Conservation (phyloP, 768 basidiomycete species). For the Pisolithus albus region DNA sequence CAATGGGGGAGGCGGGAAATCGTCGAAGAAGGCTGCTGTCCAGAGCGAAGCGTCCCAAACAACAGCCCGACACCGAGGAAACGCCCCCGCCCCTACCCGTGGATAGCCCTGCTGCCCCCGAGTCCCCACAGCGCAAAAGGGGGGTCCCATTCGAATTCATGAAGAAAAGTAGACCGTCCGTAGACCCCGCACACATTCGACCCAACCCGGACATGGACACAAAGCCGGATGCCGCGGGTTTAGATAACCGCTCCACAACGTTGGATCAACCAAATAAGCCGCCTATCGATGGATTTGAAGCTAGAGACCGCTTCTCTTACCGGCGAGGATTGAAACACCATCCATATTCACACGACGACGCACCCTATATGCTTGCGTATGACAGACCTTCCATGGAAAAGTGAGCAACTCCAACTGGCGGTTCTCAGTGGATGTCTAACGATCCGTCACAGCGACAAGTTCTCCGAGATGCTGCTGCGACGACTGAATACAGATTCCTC, state of each 20-base stretch:
- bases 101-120: conserved; percentile 1
- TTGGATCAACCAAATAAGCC: conserved; percentile 3
- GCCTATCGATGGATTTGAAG: conserved; percentile 18
- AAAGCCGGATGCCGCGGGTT: not conserved
- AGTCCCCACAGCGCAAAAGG: conserved; percentile 17
- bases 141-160: conserved; percentile 12
- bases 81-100: conserved; percentile 9
- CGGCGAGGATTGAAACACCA: conserved; percentile 43
- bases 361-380: conserved; percentile 64
- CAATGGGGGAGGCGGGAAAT: conserved; percentile 16
- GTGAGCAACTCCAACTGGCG: conserved; percentile 32
- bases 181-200: conserved; percentile 1
- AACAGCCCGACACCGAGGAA: conserved; percentile 4
- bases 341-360: conserved; percentile 41
- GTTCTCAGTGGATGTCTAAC: conserved; percentile 7
- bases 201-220: conserved; percentile 2
- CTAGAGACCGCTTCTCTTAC: conserved; percentile 17
- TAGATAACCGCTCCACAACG: not conserved
- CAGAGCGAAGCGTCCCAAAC: conserved; percentile 4
- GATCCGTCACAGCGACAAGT: conserved; percentile 46
- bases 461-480: conserved; percentile 45
- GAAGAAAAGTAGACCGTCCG: conserved; percentile 21
- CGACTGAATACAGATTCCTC: conserved; percentile 47
- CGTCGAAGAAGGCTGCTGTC: conserved; percentile 5
- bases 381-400: conserved; percentile 50